Percentiles rank a stretch among this genome's conserved stretches.
These are phyloP conservation scores for Pterocarpus macrocarpus DNA, from an alignment of 306 rosid genomes.

Conservation along the genomic window DNA sequence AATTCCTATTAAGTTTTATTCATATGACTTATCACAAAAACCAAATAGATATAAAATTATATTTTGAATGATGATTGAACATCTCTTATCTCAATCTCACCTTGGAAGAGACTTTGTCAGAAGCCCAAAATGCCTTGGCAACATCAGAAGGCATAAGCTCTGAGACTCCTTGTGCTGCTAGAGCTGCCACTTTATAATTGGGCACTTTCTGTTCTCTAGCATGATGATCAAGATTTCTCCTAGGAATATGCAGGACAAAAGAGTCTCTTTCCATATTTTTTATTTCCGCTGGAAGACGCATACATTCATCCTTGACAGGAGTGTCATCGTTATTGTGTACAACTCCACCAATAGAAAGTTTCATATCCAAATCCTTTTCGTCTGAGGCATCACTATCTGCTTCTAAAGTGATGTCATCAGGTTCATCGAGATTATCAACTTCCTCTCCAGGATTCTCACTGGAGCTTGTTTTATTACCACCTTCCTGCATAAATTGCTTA, in stretches of 20 bases:
- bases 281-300: constrained; percentile 90
- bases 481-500: constrained; percentile 79
- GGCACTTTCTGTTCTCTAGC: constrained; percentile 65
- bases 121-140: constrained; percentile 86
- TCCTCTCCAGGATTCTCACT: constrained; percentile 72
- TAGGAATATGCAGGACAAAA: constrained; percentile 79
- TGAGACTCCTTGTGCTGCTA: constrained; percentile 81
- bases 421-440: constrained; percentile 68
- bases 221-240: constrained; percentile 66
- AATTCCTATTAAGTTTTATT: constrained; percentile 39
- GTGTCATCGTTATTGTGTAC: constrained; percentile 82
- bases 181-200: constrained; percentile 78
- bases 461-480: constrained; percentile 59
- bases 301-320: constrained; percentile 75
- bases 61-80: constrained; percentile 8
- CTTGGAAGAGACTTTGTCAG: constrained; percentile 91
- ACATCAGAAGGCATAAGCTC: constrained; percentile 97
- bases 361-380: constrained; percentile 87
- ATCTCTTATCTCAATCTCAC: constrained; percentile 59
- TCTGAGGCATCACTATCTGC: constrained; percentile 64
- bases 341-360: constrained; percentile 86
- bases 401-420: constrained; percentile 74
- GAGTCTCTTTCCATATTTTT: constrained; percentile 83
- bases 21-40: constrained; percentile 39
- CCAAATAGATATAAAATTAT: neutral